Conservation (phyloP, 768 basidiomycete species). For the Macrocybe gigantea region DNA sequence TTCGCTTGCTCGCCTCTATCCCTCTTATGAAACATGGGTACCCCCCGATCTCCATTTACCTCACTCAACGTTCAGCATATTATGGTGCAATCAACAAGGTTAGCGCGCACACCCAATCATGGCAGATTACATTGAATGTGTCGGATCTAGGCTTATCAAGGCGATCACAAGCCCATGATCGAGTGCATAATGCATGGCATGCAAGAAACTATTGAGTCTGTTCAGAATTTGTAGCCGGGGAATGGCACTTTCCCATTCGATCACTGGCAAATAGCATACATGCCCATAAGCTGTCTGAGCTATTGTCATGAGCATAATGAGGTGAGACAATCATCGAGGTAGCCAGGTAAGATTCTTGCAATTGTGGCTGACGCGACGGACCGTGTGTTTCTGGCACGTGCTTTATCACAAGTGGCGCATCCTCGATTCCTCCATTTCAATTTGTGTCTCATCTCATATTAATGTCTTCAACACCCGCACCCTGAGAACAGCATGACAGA, state of each 20-base stretch:
- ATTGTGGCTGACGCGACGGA: too few species aligned
- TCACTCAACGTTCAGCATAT: conserved; percentile 17
- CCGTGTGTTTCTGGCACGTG: too few species aligned
- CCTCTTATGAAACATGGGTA: conserved; percentile 22
- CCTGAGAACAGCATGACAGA: too few species aligned
- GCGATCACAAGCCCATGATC: conserved; percentile 2
- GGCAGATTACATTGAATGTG: neutral
- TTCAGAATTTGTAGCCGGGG: neutral
- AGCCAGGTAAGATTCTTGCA: too few species aligned
- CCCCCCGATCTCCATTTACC: conserved; percentile 20
- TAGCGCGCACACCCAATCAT: conserved; percentile 2
- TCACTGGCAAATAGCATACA: neutral
- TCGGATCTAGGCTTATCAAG: neutral
- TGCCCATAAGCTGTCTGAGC: too few species aligned
- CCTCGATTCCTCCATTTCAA: too few species aligned
- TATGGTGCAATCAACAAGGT: conserved; percentile 18
- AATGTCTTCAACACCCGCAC: too few species aligned
- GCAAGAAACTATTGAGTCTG: neutral
- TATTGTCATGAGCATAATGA: too few species aligned
- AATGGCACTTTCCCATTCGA: neutral
- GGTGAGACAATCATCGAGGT: too few species aligned
- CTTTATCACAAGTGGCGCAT: too few species aligned
- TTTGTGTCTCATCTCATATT: too few species aligned
- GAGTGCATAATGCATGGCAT: conserved; percentile 4
- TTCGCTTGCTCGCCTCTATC: conserved; percentile 23